Percentiles rank a stretch among this genome's conserved stretches.
Evolutionary conservation across 2,329 filamentous ascomycete genomes (phyloP).

Genomic region (Mycosphaerella sp.): DNA sequence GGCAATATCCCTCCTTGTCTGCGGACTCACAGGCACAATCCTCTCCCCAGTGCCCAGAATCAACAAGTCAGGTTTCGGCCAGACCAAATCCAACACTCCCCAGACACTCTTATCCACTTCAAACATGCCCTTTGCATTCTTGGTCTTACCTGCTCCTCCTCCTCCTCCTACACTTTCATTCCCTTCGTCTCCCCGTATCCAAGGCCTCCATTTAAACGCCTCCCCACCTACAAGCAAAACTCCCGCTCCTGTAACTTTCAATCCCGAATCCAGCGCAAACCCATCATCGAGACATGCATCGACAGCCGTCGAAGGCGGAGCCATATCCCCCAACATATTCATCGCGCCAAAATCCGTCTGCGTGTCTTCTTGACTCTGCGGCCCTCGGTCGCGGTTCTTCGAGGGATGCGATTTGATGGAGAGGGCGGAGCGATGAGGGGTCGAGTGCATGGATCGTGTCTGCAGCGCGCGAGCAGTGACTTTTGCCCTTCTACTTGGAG

Average conservation of each 20-base stretch:
- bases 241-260: conserved; percentile 62
- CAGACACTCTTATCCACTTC: conserved; percentile 66
- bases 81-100: conserved; percentile 69
- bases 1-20: conserved; percentile 65
- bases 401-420: conserved; percentile 28
- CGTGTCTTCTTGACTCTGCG: conserved; percentile 55
- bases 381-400: conserved; percentile 53
- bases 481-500: too few relatives aligned
- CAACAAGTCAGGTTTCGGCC: conserved; percentile 89
- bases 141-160: conserved; percentile 43
- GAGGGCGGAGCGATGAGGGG: neutral
- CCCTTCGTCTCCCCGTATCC: conserved; percentile 48
- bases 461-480: neutral
- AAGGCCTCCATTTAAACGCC: conserved; percentile 83
- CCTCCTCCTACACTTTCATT: conserved; percentile 31
- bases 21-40: conserved; percentile 69
- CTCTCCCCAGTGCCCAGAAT: conserved; percentile 78
- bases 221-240: conserved; percentile 78
- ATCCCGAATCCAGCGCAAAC: conserved; percentile 78
- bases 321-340: conserved; percentile 70
- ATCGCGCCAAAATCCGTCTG: conserved; percentile 68
- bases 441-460: conserved; percentile 7
- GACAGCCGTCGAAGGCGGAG: conserved; percentile 72
- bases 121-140: conserved; percentile 75
- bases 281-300: conserved; percentile 77